A percentile compares a stretch with the other conserved stretches of the same genome.
Evolutionary conservation across 2,329 filamentous ascomycete genomes (phyloP).

Genomic region (Lasiodiplodia sp.): DNA sequence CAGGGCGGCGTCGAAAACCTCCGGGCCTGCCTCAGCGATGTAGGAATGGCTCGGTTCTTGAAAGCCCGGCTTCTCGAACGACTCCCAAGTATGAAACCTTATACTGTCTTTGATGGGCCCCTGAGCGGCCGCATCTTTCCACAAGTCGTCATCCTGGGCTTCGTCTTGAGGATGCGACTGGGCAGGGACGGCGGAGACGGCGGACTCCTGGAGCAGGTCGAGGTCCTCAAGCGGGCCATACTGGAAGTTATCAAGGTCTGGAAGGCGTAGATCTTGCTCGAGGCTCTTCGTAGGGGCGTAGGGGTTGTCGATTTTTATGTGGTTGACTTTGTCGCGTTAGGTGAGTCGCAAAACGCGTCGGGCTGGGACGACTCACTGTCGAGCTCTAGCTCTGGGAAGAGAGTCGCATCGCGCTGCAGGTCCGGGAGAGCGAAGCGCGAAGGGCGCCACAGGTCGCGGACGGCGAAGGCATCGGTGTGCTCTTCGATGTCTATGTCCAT

Average conservation of each 20-base stretch:
- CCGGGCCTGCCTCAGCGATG: slow-evolving; percentile 72
- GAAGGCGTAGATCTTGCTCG: slow-evolving; percentile 45
- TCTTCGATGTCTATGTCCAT: slow-evolving; percentile 36
- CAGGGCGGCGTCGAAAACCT: slow-evolving; percentile 69
- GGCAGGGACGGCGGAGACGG: slow-evolving; percentile 37
- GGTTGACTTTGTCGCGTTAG: slow-evolving; percentile 42
- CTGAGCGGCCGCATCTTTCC: slow-evolving; percentile 47
- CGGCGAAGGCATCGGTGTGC: slow-evolving; percentile 66
- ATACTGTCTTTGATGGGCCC: slow-evolving; percentile 41
- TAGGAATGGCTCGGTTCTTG: slow-evolving; percentile 59
- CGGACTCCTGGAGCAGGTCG: slow-evolving; percentile 42
- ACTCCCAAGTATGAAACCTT: slow-evolving; percentile 72
- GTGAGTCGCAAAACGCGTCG: slow-evolving; percentile 36
- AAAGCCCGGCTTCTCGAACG: slow-evolving; percentile 59
- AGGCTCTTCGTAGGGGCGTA: slow-evolving; percentile 48
- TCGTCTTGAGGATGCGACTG: slow-evolving; percentile 33
- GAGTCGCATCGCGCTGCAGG: slow-evolving; percentile 34
- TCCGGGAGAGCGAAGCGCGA: slow-evolving; percentile 55
- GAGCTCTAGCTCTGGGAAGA: slow-evolving; percentile 45
- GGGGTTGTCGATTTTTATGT: slow-evolving; percentile 48
- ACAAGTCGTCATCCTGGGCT: slow-evolving; percentile 48
- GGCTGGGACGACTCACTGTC: slow-evolving; percentile 43
- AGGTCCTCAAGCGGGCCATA: slow-evolving; percentile 49
- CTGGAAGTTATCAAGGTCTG: slow-evolving; percentile 49
- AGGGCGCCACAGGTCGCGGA: slow-evolving; percentile 66